Base-by-base conservation (phyloP, 2,329 filamentous ascomycete genomes). In the Lachnellula suecica region DNA sequence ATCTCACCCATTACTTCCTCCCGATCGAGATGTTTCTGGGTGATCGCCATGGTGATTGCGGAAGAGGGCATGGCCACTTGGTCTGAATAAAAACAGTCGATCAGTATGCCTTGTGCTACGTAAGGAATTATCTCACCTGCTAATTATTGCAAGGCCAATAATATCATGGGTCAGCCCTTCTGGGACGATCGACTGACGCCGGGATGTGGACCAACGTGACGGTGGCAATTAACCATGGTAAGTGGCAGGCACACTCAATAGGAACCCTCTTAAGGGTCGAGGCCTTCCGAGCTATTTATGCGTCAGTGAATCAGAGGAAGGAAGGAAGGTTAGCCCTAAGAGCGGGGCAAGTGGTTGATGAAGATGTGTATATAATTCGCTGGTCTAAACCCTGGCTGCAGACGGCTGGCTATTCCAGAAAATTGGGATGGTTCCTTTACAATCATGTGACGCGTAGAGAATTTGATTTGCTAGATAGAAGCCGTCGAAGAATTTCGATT, bases 221-320 rank as follows among this genome's bases (percentile, higher is more conserved):
- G 22, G 20, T 43, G 22, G 17, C 40, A 43, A 22, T n/a, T 15
- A 13, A 38, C 44, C 44, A 47, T 25, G 29, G 31, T 47, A 25
- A 47, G 19, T n/a, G 13, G 31, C 31, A 47, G 23, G 20, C 44
- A 37, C 44, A 47, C 44, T 27, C 31, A 15, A 37, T 40, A 38
- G 10, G 25, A 24, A 13, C 29, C 29, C 29, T n/a, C 4, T 27
- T 47, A 38, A 38, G n/a, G 34, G 20, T 37, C 23, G 44, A 47
- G 29, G 22, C 24, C 15, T 20, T 24, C 27, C 38, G 49, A 29
- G 49, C 42, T 29, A 47, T 40, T 52, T 47, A 52, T 52, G 49
- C 49, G 40, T 47, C 22, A 17, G 47, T 25, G 17, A 49, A 24
- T 43, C 19, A 22, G 29, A 20, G n/a, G 37, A 19, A 43, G 37